Evolutionary conservation across 2,329 filamentous ascomycete species (phyloP), one percentile per base, ranked within the genome.

Genomic region (Epichloe gansuensis): DNA sequence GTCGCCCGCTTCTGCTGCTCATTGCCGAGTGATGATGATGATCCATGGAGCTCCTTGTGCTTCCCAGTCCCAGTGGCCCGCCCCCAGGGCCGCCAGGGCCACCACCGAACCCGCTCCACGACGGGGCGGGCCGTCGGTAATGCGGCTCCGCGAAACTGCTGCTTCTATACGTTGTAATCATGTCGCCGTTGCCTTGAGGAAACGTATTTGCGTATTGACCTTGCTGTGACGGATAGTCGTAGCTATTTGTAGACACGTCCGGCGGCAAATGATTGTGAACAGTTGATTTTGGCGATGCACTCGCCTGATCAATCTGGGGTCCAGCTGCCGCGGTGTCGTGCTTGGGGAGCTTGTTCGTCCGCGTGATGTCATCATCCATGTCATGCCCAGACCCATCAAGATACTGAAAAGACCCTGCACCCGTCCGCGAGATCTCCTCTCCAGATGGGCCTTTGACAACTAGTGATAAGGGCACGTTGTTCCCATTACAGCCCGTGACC

Each of bases 151-250:
- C 66, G 57, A 77, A 80, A 51, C 72, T 75, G 42, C 70, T 67
- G 59, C 68, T 75, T 57, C 78, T 71, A 60, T 80, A 81, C 2
- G 74, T 70, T 39, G 73, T 73, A 46, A 81, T 69, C 77, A 81
- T 80, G 55, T 68, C 77, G 70, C 65, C 71, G 60, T 64, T 70
- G 57, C 63, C 63, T 57, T 71, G 71, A 48, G 61, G 56, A 57
- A 73, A 76, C 17, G 64, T 57, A 38, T 61, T 66, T 41, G 60
- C 59, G 56, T 72, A 72, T 44, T 71, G 69, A 7, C 61, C 56
- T 49, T 69, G 67, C 54, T 69, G 73, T 54, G 74, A 51, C 27
- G 75, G 56, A 65, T 74, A 57, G 70, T 74, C 68, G 58, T 72
- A 76, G 52, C 55, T 72, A 71, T 69, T 70, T 69, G 66, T 70